Conservation (phyloP, 1,284 basidiomycete species). For the Malassezia restricta region DNA sequence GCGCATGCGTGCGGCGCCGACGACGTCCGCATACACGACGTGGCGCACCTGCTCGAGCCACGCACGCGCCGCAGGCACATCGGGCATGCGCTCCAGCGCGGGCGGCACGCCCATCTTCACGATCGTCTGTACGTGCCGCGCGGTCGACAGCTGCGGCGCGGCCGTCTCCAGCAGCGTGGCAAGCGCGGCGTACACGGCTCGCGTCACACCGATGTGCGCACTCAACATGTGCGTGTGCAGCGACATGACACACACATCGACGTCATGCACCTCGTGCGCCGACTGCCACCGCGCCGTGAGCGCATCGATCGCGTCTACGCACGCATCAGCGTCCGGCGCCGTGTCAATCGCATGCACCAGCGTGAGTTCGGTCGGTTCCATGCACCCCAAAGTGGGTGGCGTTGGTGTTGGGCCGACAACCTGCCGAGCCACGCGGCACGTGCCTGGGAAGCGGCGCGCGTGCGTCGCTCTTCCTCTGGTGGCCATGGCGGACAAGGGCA, state of each 20-base stretch:
- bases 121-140: slow-evolving; percentile 5
- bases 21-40: not conserved
- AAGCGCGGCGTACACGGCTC: slow-evolving; percentile 1
- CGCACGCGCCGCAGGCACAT: not conserved
- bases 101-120: slow-evolving; percentile 2
- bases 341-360: slow-evolving; percentile 4
- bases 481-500: slow-evolving; percentile 5
- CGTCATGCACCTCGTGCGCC: not conserved
- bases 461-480: not conserved
- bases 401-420: not conserved
- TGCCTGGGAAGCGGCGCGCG: not conserved
- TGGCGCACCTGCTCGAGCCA: not conserved
- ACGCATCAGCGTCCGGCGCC: not conserved
- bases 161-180: not conserved
- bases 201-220: not conserved
- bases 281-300: not conserved
- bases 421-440: not conserved
- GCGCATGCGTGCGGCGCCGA: not conserved
- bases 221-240: not conserved
- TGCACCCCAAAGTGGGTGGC: too few species aligned
- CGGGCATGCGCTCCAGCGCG: slow-evolving; percentile 2
- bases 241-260: slow-evolving; percentile 5
- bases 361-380: not conserved
- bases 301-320: not conserved
- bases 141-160: not conserved